Base-by-base conservation (phyloP, 345 rosid genomes). In the Trapa bicornis region DNA sequence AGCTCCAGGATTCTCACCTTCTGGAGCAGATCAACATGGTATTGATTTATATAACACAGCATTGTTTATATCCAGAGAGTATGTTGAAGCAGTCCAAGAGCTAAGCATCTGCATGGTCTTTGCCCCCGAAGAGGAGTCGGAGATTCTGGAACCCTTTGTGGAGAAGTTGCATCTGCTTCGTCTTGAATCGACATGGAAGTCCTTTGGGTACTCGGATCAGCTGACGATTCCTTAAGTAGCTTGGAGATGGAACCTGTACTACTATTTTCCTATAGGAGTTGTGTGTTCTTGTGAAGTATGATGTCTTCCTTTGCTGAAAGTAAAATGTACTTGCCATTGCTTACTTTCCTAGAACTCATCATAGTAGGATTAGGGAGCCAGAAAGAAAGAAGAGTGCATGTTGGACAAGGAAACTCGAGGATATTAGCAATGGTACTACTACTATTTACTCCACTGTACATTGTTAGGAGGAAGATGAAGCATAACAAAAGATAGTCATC, bases 81-180 rank as follows among this genome's bases (percentile, higher is more conserved):
- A 80, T 29, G 89, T 85, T 41, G 79, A 86, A 85, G 97, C 97
- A 3, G 85, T 88, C 69, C 93, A 83, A 80, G 97, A 88, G 82
- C 87, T 91, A 47, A 91, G 97, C 86, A 91, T 91, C 62, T 88
- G 89, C 74, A 84, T 91, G 86, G 97, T 93, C 1, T 88, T 87
- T 79, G 89, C 89, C 0, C 89, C 92, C 0, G 85, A 84, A 68
- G 97, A 88, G 72, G 97, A 91, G 74, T 84, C 80, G 37, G 75
- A 81, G 62, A 53, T 83, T 68, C 75, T 91, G 37, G 83, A 84
- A 73, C 81, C 84, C 6, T 91, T 91, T 75, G 88, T 91, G 33
- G 91, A 84, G 82, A 91, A 82, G 70, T 79, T 91, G 80, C 97
- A 91, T 74, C 74, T 90, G 54, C 74, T 90, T 81, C 89, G 92